Base-by-base conservation (phyloP, 2,329 filamentous ascomycete genomes). In the Fusarium denticulatum region DNA sequence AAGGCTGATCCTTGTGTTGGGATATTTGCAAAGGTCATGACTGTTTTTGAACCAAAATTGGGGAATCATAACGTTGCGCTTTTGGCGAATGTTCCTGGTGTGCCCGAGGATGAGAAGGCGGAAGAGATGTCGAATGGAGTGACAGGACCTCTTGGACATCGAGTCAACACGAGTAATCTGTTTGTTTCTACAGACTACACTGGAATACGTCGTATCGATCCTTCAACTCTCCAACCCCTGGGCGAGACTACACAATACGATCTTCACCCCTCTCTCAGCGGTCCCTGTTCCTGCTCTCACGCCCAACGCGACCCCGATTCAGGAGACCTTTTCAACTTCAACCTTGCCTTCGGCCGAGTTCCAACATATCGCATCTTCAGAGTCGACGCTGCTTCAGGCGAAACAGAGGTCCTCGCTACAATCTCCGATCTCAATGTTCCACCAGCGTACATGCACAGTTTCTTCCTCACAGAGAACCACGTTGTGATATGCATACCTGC, bases 251-350 rank as follows among this genome's bases (percentile, higher is more conserved):
- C 81, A 0, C 93, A 96, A 77, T 77, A 78, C 3, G 79, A 77
- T 5, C 85, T 97, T 20, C 91, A 97, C 79, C 91, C 92, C 0
- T 86, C 88, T 1, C 86, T 97, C 18, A 89, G 85, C 18, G 94
- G 94, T 0, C 88, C 87, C 1, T 79, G 93, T 20, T 91, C 92
- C 5, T 91, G 89, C 43, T 89, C 94, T 0, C 94, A 97, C 79
- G 89, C 92, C 0, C 90, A 92, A 61, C 87, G 88, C 1, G 93
- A 96, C 79, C 92, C 92, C 0, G 81, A 82, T 0, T 95, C 91
- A 0, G 94, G 94, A 12, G 93, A 96, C 71, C 79, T 93, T 12
- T 96, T 89, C 86, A 97, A 96, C 82, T 96, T 89, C 83, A 97
- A 97, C 77, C 87, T 95, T n/a, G 86, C 90, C 0, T 80, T 93